phyloP scores from a whole-genome alignment of 1,284 basidiomycete species.

The Kalmanozyma brasiliensis region DNA sequence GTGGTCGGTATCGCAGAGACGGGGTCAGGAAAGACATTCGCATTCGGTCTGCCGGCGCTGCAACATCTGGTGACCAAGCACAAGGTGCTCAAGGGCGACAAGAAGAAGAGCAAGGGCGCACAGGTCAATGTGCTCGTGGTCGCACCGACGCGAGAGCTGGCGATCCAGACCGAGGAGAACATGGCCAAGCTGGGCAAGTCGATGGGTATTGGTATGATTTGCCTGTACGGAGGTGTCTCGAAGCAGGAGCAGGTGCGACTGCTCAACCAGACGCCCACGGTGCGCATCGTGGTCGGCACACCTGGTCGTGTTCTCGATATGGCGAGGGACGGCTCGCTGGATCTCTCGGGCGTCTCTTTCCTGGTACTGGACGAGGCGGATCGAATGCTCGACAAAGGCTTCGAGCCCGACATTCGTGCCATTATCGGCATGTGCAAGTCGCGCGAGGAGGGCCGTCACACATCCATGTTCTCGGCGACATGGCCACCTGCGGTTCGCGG shows the following conservation, averaged over 20 bases:
- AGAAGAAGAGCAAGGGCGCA: constrained; percentile 56
- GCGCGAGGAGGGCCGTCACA: constrained; percentile 66
- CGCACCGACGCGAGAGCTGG: constrained; percentile 92
- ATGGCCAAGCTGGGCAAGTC: constrained; percentile 80
- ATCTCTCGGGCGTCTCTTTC: constrained; percentile 78
- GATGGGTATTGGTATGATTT: constrained; percentile 82
- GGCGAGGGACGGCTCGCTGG: constrained; percentile 84
- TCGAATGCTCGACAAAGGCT: constrained; percentile 97
- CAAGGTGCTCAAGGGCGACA: constrained; percentile 49
- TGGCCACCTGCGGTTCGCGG: constrained; percentile 97
- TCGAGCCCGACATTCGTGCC: constrained; percentile 95
- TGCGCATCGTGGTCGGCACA: constrained; percentile 87
- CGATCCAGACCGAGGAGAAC: constrained; percentile 91
- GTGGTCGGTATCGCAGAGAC: constrained; percentile 98
- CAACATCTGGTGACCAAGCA: constrained; percentile 74
- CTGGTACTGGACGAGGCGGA: constrained; percentile 97
- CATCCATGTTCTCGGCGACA: constrained; percentile 83
- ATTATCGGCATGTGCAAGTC: constrained; percentile 84
- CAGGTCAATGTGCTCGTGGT: constrained; percentile 83
- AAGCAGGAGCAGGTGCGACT: constrained; percentile 82
- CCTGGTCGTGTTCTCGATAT: constrained; percentile 93
- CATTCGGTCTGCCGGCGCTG: constrained; percentile 92
- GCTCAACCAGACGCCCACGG: constrained; percentile 71
- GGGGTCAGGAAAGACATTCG: constrained; percentile 88
- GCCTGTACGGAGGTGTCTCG: constrained; percentile 90